Evolutionary conservation across 176 grass and related monocot species (phyloP), one percentile per base, ranked within the genome.

Genomic region (Neostapfia colusana): DNA sequence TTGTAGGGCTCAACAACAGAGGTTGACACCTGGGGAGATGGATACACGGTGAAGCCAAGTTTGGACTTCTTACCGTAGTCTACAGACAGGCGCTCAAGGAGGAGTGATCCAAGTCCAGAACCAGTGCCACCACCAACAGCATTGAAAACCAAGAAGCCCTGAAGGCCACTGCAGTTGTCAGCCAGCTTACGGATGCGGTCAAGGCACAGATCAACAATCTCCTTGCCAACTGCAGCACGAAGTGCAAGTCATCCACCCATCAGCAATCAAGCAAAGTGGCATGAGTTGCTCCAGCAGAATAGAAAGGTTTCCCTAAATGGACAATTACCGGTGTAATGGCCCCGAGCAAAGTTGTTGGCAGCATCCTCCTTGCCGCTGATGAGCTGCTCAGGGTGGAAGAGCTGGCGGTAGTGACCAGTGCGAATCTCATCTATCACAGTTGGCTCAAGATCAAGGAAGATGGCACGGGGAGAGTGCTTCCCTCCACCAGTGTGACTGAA

Each of bases 1-100:
- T 95, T 95, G 92, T 95, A 95, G 31, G 92, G 92, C 68, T 95
- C 92, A 27, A 95, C 92, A 48, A 91, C 92, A 55, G 88, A 95
- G 76, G 92, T 95, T 0, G 88, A 95, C 62, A 95, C 92, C 69
- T 89, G 92, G 1, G 92, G 92, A 25, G 92, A 95, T 14, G 92
- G 88, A 83, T 95, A 95, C 21, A 95, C 88, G 8, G 88, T 95
- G 88, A 95, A 95, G 6, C 92, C 92, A 1, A 95, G 88, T 76
- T 91, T 95, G 37, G 85, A 95, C 70, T 95, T 95, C 88, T 95
- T 91, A 7, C 88, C 85, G 20, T 95, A 91, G 56, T 95, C 92
- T 25, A 95, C 88, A 0, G 92, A 95, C n/a, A 95, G 77, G 72
- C 92, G 92, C 77, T 94, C 92, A 3, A 91, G 88, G 38, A 94